Base-by-base conservation (phyloP, 108 stramenopile genomes). In the Poteriospumella lacustris region DNA sequence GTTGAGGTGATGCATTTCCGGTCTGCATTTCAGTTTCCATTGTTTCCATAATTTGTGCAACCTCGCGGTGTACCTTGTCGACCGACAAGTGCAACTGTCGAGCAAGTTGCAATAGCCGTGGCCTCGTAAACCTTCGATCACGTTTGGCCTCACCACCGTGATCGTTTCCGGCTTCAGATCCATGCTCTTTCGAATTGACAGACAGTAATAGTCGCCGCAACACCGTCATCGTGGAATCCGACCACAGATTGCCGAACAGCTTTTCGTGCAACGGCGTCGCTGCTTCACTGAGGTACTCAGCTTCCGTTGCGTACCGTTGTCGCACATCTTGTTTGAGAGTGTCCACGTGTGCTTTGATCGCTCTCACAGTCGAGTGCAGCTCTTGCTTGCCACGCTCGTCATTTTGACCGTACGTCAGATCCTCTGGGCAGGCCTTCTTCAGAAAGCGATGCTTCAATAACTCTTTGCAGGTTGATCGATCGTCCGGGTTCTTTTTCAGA, bases 381-480 rank as follows among this genome's bases (percentile, higher is more conserved):
- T 73, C 70, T 5, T 44, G 28, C 42, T 73, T 73, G 33, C 43
- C 43, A 5, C 43, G 15, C 5, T 39, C 60, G 36, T 64, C 28
- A 64, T 5, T 34, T 24, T 73, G 70, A 38, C 5, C 47, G 36
- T 73, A 73, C 3, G 43, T 56, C 9, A 56, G 41, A 52, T 73
- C 70, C 5, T 73, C 70, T 12, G 70, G 70, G 3, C 5, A 5
- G 28, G 70, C 70, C 29, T 52, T 44, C 9, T 26, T 15, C 43
- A 88, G 44, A 42, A 86, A 87, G 2, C 79, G 83, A 67, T 86
- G 85, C 62, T 60, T 34, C 43, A 88, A 79, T 33, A 89, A 38
- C 29, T 86, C 85, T 5, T 68, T 79, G 31, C 83, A 85, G 24
- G 84, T 64, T 2, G 82, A 58, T n/a, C 86, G 58, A 40, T 77